Evolutionary conservation across 1,284 basidiomycete genomes (phyloP).

Genomic region (Phellopilus nigrolimitatus): DNA sequence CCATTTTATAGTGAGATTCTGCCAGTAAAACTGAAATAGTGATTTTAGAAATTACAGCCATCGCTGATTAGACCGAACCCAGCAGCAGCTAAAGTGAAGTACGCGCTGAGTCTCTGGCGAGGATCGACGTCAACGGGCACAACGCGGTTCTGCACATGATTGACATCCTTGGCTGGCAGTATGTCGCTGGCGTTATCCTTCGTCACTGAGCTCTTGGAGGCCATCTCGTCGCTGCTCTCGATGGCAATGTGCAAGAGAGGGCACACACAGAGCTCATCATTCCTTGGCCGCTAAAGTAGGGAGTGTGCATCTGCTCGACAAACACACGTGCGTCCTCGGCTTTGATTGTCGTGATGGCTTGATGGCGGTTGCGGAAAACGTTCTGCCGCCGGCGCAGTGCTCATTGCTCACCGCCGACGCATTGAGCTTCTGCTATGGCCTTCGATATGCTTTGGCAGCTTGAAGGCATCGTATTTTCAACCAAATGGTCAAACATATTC

Average conservation of each 20-base stretch:
- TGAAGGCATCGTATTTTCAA: no score
- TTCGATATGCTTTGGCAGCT: no score
- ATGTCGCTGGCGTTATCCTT: conserved; percentile 1
- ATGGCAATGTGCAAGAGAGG: conserved; percentile 3
- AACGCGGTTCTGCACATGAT: conserved; percentile 1
- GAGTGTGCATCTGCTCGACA: neutral
- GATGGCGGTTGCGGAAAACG: no score
- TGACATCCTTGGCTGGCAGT: conserved; percentile 2
- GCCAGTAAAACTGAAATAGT: neutral
- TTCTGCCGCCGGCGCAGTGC: no score
- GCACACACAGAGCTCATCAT: neutral
- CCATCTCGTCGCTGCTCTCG: conserved; percentile 1
- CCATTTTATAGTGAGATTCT: conserved; percentile 4
- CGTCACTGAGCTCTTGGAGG: conserved; percentile 1
- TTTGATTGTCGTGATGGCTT: no score
- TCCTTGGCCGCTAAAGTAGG: neutral
- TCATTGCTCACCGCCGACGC: no score
- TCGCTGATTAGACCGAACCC: conserved; percentile 67
- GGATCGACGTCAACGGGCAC: conserved; percentile 20
- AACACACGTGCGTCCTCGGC: conserved; percentile 6
- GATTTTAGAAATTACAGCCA: conserved; percentile 45
- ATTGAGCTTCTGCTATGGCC: no score
- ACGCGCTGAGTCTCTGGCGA: conserved; percentile 47
- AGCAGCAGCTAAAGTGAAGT: conserved; percentile 59
- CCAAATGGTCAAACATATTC: no score